These are phyloP conservation scores for Fusarium gaditjirri DNA, from an alignment of 2,329 filamentous ascomycete genomes.

Conservation along the genomic window DNA sequence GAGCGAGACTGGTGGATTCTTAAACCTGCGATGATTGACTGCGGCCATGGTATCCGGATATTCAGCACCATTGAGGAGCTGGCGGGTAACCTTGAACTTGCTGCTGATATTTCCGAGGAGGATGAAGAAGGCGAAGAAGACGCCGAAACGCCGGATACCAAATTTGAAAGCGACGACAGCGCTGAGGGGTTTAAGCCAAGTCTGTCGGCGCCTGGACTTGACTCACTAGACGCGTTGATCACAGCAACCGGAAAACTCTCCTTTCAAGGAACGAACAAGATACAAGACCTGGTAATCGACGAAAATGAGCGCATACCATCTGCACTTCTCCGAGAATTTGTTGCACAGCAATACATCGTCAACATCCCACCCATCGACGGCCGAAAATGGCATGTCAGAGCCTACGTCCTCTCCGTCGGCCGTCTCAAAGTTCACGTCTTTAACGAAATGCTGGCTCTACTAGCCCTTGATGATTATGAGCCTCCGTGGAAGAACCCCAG, in stretches of 20 bases:
- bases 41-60: conserved; percentile 53
- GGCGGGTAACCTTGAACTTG: conserved; percentile 50
- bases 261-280: background rate
- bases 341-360: conserved; percentile 52
- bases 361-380: conserved; percentile 46
- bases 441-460: conserved; percentile 50
- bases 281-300: conserved; percentile 42
- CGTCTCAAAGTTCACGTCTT: conserved; percentile 53
- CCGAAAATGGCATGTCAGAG: conserved; percentile 52
- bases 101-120: conserved; percentile 48
- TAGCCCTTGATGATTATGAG: conserved; percentile 50
- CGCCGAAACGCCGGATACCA: background rate
- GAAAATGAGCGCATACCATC: conserved; percentile 51
- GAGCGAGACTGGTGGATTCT: conserved; percentile 55
- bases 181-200: conserved; percentile 30
- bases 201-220: conserved; percentile 42
- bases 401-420: conserved; percentile 51
- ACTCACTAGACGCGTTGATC: conserved; percentile 47
- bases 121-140: conserved; percentile 31
- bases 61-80: conserved; percentile 53
- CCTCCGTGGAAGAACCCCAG: conserved; percentile 52
- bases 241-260: conserved; percentile 43
- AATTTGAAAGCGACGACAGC: background rate
- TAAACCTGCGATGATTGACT: conserved; percentile 53
- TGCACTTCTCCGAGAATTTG: conserved; percentile 51